Conservation (phyloP, 768 basidiomycete genomes). For the Boletus rubropictus region DNA sequence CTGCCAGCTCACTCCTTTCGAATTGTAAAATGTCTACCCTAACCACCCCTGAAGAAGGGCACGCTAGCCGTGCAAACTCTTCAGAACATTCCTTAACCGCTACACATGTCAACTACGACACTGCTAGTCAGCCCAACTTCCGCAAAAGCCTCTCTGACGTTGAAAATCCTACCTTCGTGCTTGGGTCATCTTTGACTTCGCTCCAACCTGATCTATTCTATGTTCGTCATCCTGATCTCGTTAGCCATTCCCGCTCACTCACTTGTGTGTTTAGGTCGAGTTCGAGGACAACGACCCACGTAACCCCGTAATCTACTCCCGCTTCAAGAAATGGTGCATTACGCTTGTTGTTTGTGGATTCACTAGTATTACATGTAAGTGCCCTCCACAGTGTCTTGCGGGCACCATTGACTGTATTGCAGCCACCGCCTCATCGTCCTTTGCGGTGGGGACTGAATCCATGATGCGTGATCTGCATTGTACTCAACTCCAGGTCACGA, state of each 20-base stretch:
- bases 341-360: conserved; percentile 30
- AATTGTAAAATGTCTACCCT: conserved; percentile 14
- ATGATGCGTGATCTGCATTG: conserved; percentile 47
- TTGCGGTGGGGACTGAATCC: conserved; percentile 47
- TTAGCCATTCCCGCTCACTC: background rate
- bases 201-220: conserved; percentile 3
- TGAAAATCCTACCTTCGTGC: conserved; percentile 6
- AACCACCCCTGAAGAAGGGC: conserved; percentile 2
- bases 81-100: conserved; percentile 11
- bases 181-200: conserved; percentile 5
- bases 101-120: conserved; percentile 8
- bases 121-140: background rate
- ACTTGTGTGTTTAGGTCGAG: conserved; percentile 28
- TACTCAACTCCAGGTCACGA: conserved; percentile 39
- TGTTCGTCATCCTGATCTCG: conserved; percentile 6
- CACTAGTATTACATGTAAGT: conserved; percentile 25
- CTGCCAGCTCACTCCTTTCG: conserved; percentile 13
- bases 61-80: conserved; percentile 12
- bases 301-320: conserved; percentile 36
- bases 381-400: background rate
- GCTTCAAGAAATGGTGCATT: conserved; percentile 36
- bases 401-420: background rate
- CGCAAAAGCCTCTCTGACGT: background rate
- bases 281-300: conserved; percentile 33
- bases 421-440: conserved; percentile 50